Evolutionary conservation across 2,329 filamentous ascomycete genomes (phyloP), one percentile per base, ranked within the genome.

Genomic region (Acephala macrosclerotiorum): DNA sequence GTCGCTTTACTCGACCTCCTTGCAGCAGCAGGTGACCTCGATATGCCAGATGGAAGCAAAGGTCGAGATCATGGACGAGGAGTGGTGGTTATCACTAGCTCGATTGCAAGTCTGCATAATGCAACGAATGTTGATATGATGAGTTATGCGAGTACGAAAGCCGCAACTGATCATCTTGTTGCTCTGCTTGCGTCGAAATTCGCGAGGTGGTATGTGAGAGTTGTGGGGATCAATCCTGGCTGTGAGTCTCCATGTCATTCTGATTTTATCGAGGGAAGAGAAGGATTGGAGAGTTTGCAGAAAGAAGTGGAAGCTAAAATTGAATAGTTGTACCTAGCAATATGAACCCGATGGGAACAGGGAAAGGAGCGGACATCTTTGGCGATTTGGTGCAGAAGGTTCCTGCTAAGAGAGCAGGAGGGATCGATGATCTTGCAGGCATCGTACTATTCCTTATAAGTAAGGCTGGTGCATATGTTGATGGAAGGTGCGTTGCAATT

Each of bases 41-140:
- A 71, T 18, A 58, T 77, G 40, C 68, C 64, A 1, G 68, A 73
- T 64, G 75, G 73, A 18, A 70, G 63, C 26, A 75, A 69, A 61
- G 79, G 75, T 2, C 69, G 71, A 62, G 79, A 75, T 33, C 73
- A 80, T 29, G 82, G 83, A 8, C 76, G 82, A 7, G 83, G 83
- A 0, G 80, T 80, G 0, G 74, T 84, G 18, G 75, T 84, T 3
- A 75, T 85, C 4, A 84, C 82, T 3, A 85, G 83, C 70, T 83
- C 80, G 2, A 85, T 83, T 69, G 82, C 83, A 2, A 84, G 82
- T 70, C 81, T 84, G 79, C 83, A 84, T 65, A 84, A 84, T 71
- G 80, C 72, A 0, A 85, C 83, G 1, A 85, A 85, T 68, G 77
- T 85, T 3, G 83, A 85, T 66, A 73, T 85, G 71, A 84, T 82